These are phyloP conservation scores for Aspergillus vadensis DNA, from an alignment of 2,329 filamentous ascomycete genomes.

Conservation along the genomic window DNA sequence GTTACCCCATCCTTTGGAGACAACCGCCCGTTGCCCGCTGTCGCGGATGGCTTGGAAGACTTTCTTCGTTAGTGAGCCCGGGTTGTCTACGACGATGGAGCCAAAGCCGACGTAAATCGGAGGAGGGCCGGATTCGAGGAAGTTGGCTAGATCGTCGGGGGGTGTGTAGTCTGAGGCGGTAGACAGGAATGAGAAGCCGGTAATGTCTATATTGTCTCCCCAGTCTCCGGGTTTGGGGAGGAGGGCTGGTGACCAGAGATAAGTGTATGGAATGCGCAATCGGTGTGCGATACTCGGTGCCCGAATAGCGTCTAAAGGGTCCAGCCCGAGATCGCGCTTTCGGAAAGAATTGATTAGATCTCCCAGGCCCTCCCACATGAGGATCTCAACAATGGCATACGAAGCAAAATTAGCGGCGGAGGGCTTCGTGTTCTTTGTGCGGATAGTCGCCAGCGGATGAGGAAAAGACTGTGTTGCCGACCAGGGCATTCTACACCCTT, in stretches of 20 bases:
- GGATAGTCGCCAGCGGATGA: slow-evolving; percentile 81
- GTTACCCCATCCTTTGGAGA: slow-evolving; percentile 88
- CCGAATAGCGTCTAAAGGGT: slow-evolving; percentile 77
- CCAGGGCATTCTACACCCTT: slow-evolving; percentile 72
- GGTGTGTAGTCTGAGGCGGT: slow-evolving; percentile 68
- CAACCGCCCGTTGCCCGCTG: slow-evolving; percentile 72
- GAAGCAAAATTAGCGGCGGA: slow-evolving; percentile 80
- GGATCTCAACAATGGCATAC: slow-evolving; percentile 83
- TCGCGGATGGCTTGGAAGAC: slow-evolving; percentile 71
- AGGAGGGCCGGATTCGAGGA: slow-evolving; percentile 67
- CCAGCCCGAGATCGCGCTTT: slow-evolving; percentile 71
- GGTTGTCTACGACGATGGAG: slow-evolving; percentile 78
- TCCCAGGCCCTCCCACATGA: slow-evolving; percentile 90
- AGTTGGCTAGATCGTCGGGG: slow-evolving; percentile 64
- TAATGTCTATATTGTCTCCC: slow-evolving; percentile 69
- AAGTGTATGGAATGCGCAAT: slow-evolving; percentile 79
- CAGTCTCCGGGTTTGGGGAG: slow-evolving; percentile 80
- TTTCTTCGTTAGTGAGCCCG: slow-evolving; percentile 67
- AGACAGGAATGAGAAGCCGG: slow-evolving; percentile 76
- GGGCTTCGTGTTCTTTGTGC: slow-evolving; percentile 72
- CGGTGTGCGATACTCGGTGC: slow-evolving; percentile 77
- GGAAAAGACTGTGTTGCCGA: slow-evolving; percentile 82
- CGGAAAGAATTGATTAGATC: slow-evolving; percentile 90
- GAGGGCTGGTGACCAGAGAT: slow-evolving; percentile 84
- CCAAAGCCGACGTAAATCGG: slow-evolving; percentile 84